Conservation (phyloP, 768 basidiomycete genomes). For the Wakefieldia striispora region DNA sequence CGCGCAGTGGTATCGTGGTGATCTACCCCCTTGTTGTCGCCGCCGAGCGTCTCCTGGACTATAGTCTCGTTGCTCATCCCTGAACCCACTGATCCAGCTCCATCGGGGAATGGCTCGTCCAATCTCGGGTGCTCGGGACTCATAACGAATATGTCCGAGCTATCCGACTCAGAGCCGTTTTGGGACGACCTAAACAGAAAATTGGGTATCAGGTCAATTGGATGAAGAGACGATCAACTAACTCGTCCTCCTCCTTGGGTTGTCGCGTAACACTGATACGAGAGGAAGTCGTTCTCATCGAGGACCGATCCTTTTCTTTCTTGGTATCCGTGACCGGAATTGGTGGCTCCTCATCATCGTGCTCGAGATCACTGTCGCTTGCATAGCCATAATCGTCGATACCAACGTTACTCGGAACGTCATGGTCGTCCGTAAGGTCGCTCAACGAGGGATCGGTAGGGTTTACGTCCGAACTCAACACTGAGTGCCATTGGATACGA, state of each 20-base stretch:
- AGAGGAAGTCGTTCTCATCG: not conserved
- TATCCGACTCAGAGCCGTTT: constrained; percentile 9
- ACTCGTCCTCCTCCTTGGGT: constrained; percentile 11
- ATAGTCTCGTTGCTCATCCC: not conserved
- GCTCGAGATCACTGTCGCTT: constrained; percentile 36
- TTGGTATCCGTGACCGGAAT: not conserved
- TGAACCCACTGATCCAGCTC: not conserved
- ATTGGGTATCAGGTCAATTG: not conserved
- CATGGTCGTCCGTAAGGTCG: constrained; percentile 11
- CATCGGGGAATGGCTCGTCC: not conserved
- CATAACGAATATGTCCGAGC: constrained; percentile 21
- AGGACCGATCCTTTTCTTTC: not conserved
- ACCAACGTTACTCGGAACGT: constrained; percentile 1
- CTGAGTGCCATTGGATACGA: not conserved
- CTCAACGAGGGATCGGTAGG: constrained; percentile 7
- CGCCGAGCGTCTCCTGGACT: not conserved
- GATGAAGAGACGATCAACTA: not conserved
- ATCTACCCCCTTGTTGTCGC: not conserved
- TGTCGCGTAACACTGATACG: not conserved
- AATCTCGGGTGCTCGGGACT: constrained; percentile 5
- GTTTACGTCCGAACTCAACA: constrained; percentile 9
- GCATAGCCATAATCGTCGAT: constrained; percentile 29
- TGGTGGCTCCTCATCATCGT: constrained; percentile 17
- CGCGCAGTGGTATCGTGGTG: not conserved
- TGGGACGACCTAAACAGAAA: constrained; percentile 8